These are phyloP conservation scores for Lachnellula arida DNA, from an alignment of 2,329 filamentous ascomycete species.

Conservation along the genomic window DNA sequence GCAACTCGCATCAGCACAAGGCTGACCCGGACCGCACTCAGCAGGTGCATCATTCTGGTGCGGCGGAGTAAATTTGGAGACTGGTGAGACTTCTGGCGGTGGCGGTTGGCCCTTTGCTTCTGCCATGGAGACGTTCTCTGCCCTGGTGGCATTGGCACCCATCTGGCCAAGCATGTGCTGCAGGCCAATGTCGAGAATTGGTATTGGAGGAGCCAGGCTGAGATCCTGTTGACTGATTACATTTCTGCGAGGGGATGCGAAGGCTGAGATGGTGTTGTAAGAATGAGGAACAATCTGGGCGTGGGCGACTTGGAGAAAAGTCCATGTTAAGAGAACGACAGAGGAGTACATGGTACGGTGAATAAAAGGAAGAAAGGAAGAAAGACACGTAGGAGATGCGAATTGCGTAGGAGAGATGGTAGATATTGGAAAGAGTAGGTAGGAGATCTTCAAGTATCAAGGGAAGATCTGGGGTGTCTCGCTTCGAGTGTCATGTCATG, in stretches of 20 bases:
- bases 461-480: no score
- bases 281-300: conserved; percentile 1
- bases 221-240: conserved; percentile 12
- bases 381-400: not conserved
- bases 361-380: not conserved
- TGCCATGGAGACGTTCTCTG: conserved; percentile 10
- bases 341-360: conserved; percentile 6
- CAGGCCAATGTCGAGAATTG: conserved; percentile 16
- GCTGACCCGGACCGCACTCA: conserved; percentile 12
- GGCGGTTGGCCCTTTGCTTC: not conserved
- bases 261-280: not conserved
- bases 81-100: not conserved
- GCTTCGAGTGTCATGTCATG: no score
- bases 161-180: conserved; percentile 18
- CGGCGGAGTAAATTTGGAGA: not conserved
- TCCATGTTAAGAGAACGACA: conserved; percentile 4
- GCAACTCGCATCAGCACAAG: conserved; percentile 21
- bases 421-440: no score
- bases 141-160: conserved; percentile 15
- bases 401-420: no score
- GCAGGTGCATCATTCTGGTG: not conserved
- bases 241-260: not conserved
- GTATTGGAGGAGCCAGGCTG: conserved; percentile 8
- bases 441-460: no score
- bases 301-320: conserved; percentile 1